Percentiles rank a stretch among this genome's conserved stretches.
Evolutionary conservation across 805 yeast genomes (phyloP).

Genomic region (Brettanomyces anomalus): DNA sequence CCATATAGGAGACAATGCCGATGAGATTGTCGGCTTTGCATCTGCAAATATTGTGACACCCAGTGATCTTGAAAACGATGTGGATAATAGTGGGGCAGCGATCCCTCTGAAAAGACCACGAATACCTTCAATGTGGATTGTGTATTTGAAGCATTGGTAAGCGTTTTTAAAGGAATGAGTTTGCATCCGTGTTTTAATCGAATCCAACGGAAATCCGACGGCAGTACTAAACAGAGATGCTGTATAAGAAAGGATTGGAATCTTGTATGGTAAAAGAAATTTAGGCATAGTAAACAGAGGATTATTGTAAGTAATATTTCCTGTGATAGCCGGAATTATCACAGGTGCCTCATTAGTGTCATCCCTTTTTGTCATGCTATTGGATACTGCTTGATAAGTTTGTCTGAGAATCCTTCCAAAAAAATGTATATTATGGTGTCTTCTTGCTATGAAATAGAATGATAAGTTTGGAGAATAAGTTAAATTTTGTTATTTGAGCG

Average conservation of each 20-base stretch:
- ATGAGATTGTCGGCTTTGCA: slow-evolving; percentile 34
- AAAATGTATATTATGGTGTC: no score
- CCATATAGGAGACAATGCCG: slow-evolving; percentile 7
- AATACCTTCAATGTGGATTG: slow-evolving; percentile 54
- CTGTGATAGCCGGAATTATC: slow-evolving; percentile 49
- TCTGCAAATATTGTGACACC: slow-evolving; percentile 57
- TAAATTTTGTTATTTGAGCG: no score
- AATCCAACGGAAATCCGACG: slow-evolving; percentile 78
- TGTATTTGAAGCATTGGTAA: slow-evolving; percentile 45
- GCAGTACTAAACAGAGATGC: slow-evolving; percentile 57
- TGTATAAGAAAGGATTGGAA: slow-evolving; percentile 53
- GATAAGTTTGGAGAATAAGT: no score
- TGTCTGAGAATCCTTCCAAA: no score
- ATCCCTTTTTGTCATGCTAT: background rate
- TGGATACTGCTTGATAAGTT: background rate
- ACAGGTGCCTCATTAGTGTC: background rate
- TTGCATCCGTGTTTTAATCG: slow-evolving; percentile 82
- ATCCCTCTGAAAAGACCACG: slow-evolving; percentile 70
- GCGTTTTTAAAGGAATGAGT: slow-evolving; percentile 57
- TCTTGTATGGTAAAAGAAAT: slow-evolving; percentile 40
- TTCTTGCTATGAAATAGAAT: no score
- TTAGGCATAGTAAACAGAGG: slow-evolving; percentile 44
- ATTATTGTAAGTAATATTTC: slow-evolving; percentile 34
- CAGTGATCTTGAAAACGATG: slow-evolving; percentile 55
- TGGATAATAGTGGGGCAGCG: slow-evolving; percentile 60